Evolutionary conservation across 768 basidiomycete species (phyloP).

Genomic region (Nevesoporus exiguus): DNA sequence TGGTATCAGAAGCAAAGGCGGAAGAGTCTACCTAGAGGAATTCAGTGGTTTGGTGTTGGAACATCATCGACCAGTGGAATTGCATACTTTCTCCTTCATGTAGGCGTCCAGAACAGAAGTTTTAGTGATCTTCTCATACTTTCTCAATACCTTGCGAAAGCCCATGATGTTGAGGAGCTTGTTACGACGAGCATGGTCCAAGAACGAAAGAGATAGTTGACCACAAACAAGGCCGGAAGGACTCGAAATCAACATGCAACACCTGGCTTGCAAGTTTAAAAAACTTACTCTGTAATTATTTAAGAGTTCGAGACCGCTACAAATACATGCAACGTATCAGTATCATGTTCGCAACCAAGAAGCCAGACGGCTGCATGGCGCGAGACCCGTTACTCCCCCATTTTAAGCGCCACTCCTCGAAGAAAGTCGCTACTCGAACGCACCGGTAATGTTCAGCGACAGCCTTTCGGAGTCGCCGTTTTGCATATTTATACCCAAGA

Average conservation of each 20-base stretch:
- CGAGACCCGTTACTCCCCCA: not conserved
- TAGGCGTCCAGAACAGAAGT: constrained; percentile 73
- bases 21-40: constrained; percentile 58
- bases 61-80: not conserved
- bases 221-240: not conserved
- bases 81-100: constrained; percentile 68
- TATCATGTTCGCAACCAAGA: not conserved
- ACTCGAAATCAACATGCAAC: not conserved
- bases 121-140: constrained; percentile 78
- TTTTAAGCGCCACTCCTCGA: not conserved
- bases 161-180: constrained; percentile 87
- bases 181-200: not conserved
- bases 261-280: not conserved
- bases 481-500: constrained; percentile 81
- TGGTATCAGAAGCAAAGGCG: constrained; percentile 60
- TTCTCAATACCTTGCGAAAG: constrained; percentile 82
- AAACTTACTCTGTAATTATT: constrained; percentile 79
- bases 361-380: not conserved
- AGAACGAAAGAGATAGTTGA: not conserved
- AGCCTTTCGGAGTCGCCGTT: constrained; percentile 80
- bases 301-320: constrained; percentile 74
- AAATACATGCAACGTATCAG: constrained; percentile 9
- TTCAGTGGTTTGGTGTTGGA: not conserved
- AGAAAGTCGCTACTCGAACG: constrained; percentile 4
- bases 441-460: constrained; percentile 81